Conservation (phyloP, 257 asterid species). For the Solanum etuberosum region DNA sequence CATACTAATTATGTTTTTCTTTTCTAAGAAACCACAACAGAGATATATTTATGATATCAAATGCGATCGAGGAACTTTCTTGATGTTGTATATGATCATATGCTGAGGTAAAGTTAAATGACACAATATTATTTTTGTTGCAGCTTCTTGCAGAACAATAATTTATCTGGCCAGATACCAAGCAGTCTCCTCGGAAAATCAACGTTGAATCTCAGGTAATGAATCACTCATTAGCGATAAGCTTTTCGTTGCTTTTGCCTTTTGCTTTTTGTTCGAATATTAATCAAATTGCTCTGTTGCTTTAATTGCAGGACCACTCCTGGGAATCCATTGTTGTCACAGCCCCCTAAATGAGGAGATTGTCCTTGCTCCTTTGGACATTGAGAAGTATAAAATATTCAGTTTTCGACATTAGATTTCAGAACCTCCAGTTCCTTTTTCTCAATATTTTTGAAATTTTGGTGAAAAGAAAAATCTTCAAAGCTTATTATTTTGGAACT, state of each 20-base stretch:
- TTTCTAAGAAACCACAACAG: not conserved
- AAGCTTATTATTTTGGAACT: not conserved
- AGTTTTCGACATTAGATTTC: not conserved
- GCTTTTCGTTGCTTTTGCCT: not conserved
- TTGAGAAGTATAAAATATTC: not conserved
- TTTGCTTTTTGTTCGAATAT: not conserved
- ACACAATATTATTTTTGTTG: not conserved
- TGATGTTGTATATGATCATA: not conserved
- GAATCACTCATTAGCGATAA: not conserved
- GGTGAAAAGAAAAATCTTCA: not conserved
- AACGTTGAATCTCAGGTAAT: constrained; percentile 50
- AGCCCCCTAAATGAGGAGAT: constrained; percentile 27
- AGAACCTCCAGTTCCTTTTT: not conserved
- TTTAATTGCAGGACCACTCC: constrained; percentile 44
- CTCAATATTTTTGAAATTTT: not conserved
- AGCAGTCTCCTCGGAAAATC: constrained; percentile 40
- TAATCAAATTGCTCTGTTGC: not conserved
- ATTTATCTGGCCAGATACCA: constrained; percentile 80
- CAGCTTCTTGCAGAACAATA: constrained; percentile 84
- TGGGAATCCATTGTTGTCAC: constrained; percentile 63
- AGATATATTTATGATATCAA: not conserved
- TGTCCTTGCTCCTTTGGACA: not conserved
- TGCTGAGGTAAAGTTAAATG: not conserved
- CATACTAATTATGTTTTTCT: not conserved
- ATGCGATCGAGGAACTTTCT: not conserved